Evolutionary conservation across 768 basidiomycete genomes (phyloP), one percentile per base, ranked within the genome.

Genomic region (Pisolithus microcarpus): DNA sequence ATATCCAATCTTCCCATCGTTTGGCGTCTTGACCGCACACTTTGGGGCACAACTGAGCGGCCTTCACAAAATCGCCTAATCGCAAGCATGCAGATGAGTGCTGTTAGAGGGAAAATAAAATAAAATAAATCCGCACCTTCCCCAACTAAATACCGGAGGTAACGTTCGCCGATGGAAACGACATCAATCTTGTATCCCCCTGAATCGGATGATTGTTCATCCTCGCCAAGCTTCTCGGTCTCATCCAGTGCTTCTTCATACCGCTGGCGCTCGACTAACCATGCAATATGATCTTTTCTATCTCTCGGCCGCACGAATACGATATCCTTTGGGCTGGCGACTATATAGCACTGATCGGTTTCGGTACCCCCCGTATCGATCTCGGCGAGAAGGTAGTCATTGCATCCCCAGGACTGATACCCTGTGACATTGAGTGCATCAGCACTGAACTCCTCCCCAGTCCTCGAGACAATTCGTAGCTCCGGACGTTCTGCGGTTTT

Each of bases 1-100:
- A 95, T 61, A 97, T 88, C 89, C 89, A 96, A 58, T 87, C 81
- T 62, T 97, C 94, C 96, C 96, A 99, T n/a, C 79, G 76, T 60
- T 82, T 84, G 10, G 76, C 68, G 58, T 95, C 81, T 40, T 81
- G 80, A 4, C 79, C 85, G 56, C 95, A 87, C 7, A 97, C 91
- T 63, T 88, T 92, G 0, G 91, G 85, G 58, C 83, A 85, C 23
- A 96, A 68, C 8, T 75, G 70, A 0, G 95, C 96, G 1, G 95
- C 95, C 60, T 88, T 88, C 0, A 64, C 69, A 57, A 81, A 97
- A 18, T 84, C 73, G 16, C 72, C 83, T 83, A 52, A 23, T 40
- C 49, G 21, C 16, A 26, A 19, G 26, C 31, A 24, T 15, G 47
- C 54, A 26, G 21, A 39, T 34, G 43, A 18, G 30, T 28, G 18